Conservation (phyloP, 805 yeast genomes). For the Yamadazyma philogaea region DNA sequence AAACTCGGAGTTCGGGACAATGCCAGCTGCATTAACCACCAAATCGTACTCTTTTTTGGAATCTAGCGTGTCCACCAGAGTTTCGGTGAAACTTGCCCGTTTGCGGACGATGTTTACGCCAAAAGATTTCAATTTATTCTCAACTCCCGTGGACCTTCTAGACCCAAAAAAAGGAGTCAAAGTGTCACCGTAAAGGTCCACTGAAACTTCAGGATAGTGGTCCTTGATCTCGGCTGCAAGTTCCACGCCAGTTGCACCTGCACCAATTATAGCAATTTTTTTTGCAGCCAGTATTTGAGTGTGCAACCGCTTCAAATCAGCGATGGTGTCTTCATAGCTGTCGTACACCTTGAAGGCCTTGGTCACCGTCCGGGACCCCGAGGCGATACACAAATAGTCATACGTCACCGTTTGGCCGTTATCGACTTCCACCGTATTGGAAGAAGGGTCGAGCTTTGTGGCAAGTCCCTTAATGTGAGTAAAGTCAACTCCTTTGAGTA, state of each 20-base stretch:
- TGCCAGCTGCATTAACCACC: constrained; percentile 25
- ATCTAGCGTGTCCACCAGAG: constrained; percentile 18
- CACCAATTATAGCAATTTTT: constrained; percentile 37
- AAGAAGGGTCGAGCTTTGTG: constrained; percentile 23
- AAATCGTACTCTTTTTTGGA: constrained; percentile 23
- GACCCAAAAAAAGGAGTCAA: constrained; percentile 18
- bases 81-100: constrained; percentile 6
- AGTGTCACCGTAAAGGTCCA: constrained; percentile 27
- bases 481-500: constrained; percentile 13
- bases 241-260: constrained; percentile 40
- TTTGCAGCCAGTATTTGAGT: constrained; percentile 19
- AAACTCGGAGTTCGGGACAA: constrained; percentile 33
- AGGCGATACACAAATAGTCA: constrained; percentile 35
- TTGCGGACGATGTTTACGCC: constrained; percentile 25
- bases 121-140: constrained; percentile 15
- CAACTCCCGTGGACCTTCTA: constrained; percentile 13
- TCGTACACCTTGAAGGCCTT: constrained; percentile 27
- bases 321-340: constrained; percentile 15
- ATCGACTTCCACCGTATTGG: constrained; percentile 14
- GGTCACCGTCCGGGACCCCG: constrained; percentile 25
- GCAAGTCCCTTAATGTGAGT: constrained; percentile 25
- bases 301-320: constrained; percentile 15
- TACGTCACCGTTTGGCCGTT: constrained; percentile 12
- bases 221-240: constrained; percentile 34
- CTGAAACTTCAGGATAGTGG: constrained; percentile 14